Base-by-base conservation (phyloP, 75 land plant genomes). In the Sequoia sempervirens region DNA sequence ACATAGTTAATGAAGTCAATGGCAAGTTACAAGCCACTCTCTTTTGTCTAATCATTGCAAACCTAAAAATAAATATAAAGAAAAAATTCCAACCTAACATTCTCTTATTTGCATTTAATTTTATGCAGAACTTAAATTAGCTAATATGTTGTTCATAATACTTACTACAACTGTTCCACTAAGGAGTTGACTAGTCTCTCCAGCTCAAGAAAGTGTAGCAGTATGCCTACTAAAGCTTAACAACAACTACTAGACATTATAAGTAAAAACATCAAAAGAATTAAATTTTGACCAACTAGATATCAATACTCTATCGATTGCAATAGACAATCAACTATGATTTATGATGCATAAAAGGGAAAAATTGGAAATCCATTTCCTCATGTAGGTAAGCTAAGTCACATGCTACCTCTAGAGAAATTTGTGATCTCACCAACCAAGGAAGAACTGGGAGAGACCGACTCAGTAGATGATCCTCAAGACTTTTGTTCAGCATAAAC, bases 321-420 rank as follows among this genome's bases (percentile, higher is more conserved):
- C 46, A 78, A n/a, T 78, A 78, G 28, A n/a, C n/a, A 45, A 78
- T 45, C 47, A 78, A 78, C 20, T 45, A 78, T 45, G 15, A 81
- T 61, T 3, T 17, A 40, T 6, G 54, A 61, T 47, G 46, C 3
- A 83, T 40, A 45, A 46, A 58, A 76, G 32, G 37, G 14, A 6
- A 36, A 70, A 92, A 93, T 93, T 94, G 92, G 80, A 90, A 87
- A 78, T 94, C 95, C 88, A 90, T 88, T 82, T 84, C 92, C 84
- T 94, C 96, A 84, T 94, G 96, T 66, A 94, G 90, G 81, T 93
- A 90, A 9, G 89, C 83, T 78, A 94, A 86, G 46, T 94, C 96
- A 43, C 85, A 82, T 69, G 96, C 96, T 56, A 93, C 90, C 83
- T 89, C 92, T 13, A 90, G 90, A 15, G 94, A 90, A 52, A 94